Base-by-base conservation (phyloP, 164 flowering plant genomes). In the Tetrastigma voinierianum region DNA sequence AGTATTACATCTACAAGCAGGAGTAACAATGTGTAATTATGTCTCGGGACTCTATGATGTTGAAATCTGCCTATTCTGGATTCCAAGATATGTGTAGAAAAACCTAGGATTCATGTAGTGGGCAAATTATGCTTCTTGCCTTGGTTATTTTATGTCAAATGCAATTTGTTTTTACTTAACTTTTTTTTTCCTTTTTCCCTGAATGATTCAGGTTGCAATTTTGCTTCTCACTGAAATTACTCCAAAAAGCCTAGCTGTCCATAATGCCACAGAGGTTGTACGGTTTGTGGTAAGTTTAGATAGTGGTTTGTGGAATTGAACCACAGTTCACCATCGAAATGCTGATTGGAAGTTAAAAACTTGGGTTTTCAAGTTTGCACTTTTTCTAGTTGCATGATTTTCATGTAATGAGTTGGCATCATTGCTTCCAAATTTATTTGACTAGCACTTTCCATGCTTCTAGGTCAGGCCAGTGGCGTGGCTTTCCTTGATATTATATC, bases 381-480 rank as follows among this genome's bases (percentile, higher is more conserved):
- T 25, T 25, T 25, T 25, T 25, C 40, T 25, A 25, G 40, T 25
- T 25, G 40, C 40, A 25, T 7, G 40, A 3, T 6, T 40, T 13
- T 52, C 53, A 20, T 10, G 1, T 60, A 0, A 12, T 66, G 53
- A 43, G 53, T 59, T 56, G 18, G 17, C 19, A 4, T 24, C 21
- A n/a, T 9, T 46, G 24, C 19, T 24, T 23, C 3, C 6, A 23
- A 45, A 51, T 57, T 67, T 66, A 23, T 59, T 66, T 81, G 65
- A 69, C 62, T 64, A 57, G 19, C 62, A 16, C 44, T 73, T 17
- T 52, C 23, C 51, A 62, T 80, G 66, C 64, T 66, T 82, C 54
- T 84, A 96, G 99, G 99, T 93, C 74, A 91, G 94, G 79, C 99
- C 99, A 80, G 97, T 96, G 64, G 99, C 99, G 57, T 96, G 99